phyloP scores from a whole-genome alignment of 352 stramenopile genomes.

The Globisporangium echinulatum region DNA sequence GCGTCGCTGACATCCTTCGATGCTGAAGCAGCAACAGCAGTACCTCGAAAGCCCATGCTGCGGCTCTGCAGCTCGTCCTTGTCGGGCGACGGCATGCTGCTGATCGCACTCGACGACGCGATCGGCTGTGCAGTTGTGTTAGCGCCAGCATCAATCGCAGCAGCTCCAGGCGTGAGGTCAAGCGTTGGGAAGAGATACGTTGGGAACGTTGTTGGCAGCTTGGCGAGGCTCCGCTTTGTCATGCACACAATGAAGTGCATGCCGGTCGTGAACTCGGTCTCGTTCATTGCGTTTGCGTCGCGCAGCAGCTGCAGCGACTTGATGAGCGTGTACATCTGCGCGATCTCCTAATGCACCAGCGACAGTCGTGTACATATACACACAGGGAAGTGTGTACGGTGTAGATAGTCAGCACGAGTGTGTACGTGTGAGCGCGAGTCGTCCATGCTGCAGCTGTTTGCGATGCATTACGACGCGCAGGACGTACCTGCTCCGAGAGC shows the following conservation, averaged over 20 bases:
- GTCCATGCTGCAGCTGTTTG: neutral
- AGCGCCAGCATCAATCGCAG: neutral
- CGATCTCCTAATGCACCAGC: too few species aligned
- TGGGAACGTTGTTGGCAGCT: too few species aligned
- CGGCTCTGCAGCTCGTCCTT: slow-evolving; percentile 12
- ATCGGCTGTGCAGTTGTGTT: neutral
- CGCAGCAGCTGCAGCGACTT: too few species aligned
- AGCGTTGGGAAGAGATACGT: slow-evolving; percentile 12
- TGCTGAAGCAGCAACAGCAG: neutral
- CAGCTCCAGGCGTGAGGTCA: slow-evolving; percentile 22
- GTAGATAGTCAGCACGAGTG: neutral
- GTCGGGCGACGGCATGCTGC: slow-evolving; percentile 31
- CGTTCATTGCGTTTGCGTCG: too few species aligned
- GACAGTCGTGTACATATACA: too few species aligned
- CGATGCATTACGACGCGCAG: neutral
- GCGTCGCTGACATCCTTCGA: neutral
- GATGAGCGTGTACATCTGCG: too few species aligned
- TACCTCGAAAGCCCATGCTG: neutral
- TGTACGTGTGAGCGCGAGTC: neutral
- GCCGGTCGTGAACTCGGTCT: too few species aligned
- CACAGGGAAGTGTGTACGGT: too few species aligned
- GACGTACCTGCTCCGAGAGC: slow-evolving; percentile 26
- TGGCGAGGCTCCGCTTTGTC: too few species aligned
- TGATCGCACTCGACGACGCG: slow-evolving; percentile 15
- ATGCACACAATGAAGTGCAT: too few species aligned